Conservation (phyloP, 116 monocot species). For the Phalaenopsis hybrid region DNA sequence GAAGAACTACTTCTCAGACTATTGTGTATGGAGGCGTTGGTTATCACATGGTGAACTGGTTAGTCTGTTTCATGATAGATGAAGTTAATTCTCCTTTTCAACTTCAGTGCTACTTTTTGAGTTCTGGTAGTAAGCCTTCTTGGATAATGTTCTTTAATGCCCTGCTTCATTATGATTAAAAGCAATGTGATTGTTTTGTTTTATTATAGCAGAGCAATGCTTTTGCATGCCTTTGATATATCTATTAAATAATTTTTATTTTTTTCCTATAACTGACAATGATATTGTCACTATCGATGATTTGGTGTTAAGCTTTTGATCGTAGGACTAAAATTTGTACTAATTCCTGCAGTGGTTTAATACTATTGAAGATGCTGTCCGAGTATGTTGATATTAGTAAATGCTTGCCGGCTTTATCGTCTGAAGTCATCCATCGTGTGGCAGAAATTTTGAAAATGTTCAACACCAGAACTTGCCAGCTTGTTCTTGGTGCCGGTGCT, state of each 20-base stretch:
- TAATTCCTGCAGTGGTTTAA: slow-evolving; percentile 72
- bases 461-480: slow-evolving; percentile 89
- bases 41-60: slow-evolving; percentile 99
- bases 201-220: neutral
- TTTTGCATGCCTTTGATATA: neutral
- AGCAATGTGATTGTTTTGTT: neutral
- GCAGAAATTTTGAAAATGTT: slow-evolving; percentile 90
- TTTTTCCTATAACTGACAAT: neutral
- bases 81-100: neutral
- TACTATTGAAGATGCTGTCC: slow-evolving; percentile 84
- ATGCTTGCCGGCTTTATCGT: slow-evolving; percentile 73
- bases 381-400: slow-evolving; percentile 91
- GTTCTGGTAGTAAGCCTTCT: neutral
- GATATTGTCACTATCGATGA: neutral
- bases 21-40: slow-evolving; percentile 73
- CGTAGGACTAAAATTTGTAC: neutral
- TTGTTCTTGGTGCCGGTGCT: slow-evolving; percentile 99
- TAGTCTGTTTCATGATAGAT: slow-evolving; percentile 36
- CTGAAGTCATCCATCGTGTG: slow-evolving; percentile 90
- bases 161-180: neutral
- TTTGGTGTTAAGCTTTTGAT: neutral
- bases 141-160: neutral
- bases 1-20: slow-evolving; percentile 49
- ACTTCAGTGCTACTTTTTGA: neutral
- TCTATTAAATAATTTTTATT: neutral